These are phyloP conservation scores for Lactarius psammicola DNA, from an alignment of 768 basidiomycete species.

Conservation along the genomic window DNA sequence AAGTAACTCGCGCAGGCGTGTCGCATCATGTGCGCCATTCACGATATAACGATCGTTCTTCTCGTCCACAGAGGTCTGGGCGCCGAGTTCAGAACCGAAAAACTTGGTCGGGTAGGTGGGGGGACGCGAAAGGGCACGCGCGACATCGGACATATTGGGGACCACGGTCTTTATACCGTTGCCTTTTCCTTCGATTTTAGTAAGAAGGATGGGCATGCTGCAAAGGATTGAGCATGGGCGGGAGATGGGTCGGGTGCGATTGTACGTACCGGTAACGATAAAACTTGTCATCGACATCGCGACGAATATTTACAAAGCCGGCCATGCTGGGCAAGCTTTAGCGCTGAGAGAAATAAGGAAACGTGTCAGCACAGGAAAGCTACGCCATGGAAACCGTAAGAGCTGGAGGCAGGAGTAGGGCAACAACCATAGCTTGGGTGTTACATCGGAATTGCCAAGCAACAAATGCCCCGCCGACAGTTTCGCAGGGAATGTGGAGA, in stretches of 20 bases:
- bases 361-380: constrained; percentile 3
- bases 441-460: neutral
- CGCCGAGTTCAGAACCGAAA: constrained; percentile 98
- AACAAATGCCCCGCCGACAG: neutral
- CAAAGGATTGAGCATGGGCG: neutral
- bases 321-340: constrained; percentile 81
- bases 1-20: constrained; percentile 90
- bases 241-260: neutral
- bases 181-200: constrained; percentile 98
- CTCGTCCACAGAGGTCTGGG: constrained; percentile 94
- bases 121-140: constrained; percentile 91
- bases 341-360: constrained; percentile 43
- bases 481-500: neutral
- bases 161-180: constrained; percentile 99
- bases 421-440: neutral
- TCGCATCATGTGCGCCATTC: constrained; percentile 92
- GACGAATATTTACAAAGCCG: constrained; percentile 88
- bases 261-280: constrained; percentile 81
- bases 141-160: constrained; percentile 98
- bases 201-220: constrained; percentile 92
- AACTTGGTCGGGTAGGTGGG: constrained; percentile 98
- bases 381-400: constrained; percentile 26
- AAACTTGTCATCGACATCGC: constrained; percentile 96
- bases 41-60: constrained; percentile 98
- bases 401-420: neutral